These are phyloP conservation scores for Ceratocystis destructans DNA, from an alignment of 2,329 filamentous ascomycete species.

Conservation along the genomic window DNA sequence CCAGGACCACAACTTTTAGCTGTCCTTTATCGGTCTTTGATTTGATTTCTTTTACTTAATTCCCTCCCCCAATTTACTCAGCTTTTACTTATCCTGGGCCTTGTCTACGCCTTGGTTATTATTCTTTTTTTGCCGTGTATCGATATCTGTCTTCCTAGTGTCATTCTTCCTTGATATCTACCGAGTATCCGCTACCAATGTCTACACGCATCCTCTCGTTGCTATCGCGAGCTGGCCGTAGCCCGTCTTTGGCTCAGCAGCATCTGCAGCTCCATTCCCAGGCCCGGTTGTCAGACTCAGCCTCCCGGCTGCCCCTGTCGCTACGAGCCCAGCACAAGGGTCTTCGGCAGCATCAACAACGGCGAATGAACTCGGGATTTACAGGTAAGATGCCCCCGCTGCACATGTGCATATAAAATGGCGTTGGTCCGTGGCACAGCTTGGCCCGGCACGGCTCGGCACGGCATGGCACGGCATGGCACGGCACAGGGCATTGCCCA, in stretches of 20 bases:
- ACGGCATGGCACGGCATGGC: neutral
- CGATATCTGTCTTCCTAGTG: neutral
- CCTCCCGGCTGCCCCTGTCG: neutral
- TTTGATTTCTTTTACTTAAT: neutral
- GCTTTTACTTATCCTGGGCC: neutral
- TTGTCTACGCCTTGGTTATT: neutral
- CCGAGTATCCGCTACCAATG: conserved; percentile 2
- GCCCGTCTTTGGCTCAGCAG: neutral
- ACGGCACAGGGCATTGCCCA: no score
- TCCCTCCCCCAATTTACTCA: neutral
- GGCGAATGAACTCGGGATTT: neutral
- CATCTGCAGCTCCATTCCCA: neutral
- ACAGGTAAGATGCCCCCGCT: neutral
- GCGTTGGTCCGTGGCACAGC: neutral
- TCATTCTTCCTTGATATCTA: neutral
- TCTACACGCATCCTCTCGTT: conserved; percentile 3
- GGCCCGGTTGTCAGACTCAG: neutral
- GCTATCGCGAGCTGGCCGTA: conserved; percentile 7
- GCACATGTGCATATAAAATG: neutral
- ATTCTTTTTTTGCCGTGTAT: neutral
- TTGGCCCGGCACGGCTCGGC: neutral
- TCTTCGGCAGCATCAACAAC: conserved; percentile 6
- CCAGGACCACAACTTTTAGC: neutral
- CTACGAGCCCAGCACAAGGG: neutral
- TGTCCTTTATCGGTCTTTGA: neutral